A percentile compares a stretch with the other conserved stretches of the same genome.
phyloP scores from a whole-genome alignment of 106 monocot species.

The Allium cepa region DNA sequence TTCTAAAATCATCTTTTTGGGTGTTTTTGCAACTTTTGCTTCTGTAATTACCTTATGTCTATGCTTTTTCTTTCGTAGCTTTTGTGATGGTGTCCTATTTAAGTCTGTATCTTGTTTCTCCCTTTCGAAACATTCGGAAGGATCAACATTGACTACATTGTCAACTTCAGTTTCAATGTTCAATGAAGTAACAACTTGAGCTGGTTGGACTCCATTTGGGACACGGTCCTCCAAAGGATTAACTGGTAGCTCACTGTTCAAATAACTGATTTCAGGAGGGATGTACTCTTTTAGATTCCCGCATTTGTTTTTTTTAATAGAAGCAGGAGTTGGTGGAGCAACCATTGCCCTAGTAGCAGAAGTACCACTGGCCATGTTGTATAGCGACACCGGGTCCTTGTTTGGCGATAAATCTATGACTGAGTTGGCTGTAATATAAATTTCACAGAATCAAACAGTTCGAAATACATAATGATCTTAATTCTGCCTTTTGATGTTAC shows the following conservation, averaged over 20 bases:
- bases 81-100: conserved; percentile 43
- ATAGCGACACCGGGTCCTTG: conserved; percentile 6
- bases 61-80: conserved; percentile 47
- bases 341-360: background rate
- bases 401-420: conserved; percentile 1
- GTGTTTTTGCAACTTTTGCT: conserved; percentile 43
- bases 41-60: conserved; percentile 77
- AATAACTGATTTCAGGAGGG: conserved; percentile 3
- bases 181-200: conserved; percentile 3
- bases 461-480: background rate
- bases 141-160: background rate
- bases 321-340: conserved; percentile 6
- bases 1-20: conserved; percentile 1
- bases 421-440: conserved; percentile 5
- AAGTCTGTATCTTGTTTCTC: conserved; percentile 35
- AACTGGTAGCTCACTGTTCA: background rate
- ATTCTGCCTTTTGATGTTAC: background rate
- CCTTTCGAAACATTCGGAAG: background rate
- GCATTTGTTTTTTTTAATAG: background rate
- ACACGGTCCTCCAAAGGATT: background rate
- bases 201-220: conserved; percentile 2
- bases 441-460: background rate
- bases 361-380: background rate
- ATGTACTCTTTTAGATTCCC: background rate
- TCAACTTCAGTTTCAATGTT: background rate